phyloP scores from a whole-genome alignment of 768 basidiomycete species.

The Hortiboletus campestris region DNA sequence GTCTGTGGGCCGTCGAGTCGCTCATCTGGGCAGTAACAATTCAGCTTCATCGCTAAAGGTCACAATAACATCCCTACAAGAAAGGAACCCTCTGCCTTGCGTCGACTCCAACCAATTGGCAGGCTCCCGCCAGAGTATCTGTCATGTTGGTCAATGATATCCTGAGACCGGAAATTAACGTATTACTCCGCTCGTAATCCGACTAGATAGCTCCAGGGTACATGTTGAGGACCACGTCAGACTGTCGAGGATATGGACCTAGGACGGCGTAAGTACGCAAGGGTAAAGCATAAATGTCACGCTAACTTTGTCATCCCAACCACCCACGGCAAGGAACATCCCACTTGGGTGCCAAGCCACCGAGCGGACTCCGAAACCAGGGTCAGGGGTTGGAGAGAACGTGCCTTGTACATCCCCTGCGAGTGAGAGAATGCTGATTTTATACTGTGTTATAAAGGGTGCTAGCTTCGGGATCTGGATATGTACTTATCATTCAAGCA shows the following conservation, averaged over 20 bases:
- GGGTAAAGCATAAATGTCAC: neutral
- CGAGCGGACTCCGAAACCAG: slow-evolving; percentile 77
- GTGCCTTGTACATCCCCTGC: slow-evolving; percentile 61
- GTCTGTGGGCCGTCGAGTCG: slow-evolving; percentile 56
- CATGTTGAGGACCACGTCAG: slow-evolving; percentile 70
- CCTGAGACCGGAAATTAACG: slow-evolving; percentile 24
- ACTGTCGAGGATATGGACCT: slow-evolving; percentile 77
- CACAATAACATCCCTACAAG: slow-evolving; percentile 52
- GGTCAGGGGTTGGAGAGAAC: slow-evolving; percentile 72
- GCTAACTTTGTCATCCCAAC: slow-evolving; percentile 85
- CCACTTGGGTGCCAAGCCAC: slow-evolving; percentile 88
- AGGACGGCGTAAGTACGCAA: slow-evolving; percentile 2
- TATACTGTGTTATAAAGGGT: slow-evolving; percentile 53
- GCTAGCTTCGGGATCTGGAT: neutral
- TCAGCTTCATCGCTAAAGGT: neutral
- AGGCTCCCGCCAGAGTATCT: slow-evolving; percentile 89
- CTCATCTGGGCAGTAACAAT: slow-evolving; percentile 49
- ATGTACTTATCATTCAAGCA: neutral
- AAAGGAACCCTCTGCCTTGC: slow-evolving; percentile 81
- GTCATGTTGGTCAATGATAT: slow-evolving; percentile 6
- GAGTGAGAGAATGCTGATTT: slow-evolving; percentile 66
- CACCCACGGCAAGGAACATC: slow-evolving; percentile 74
- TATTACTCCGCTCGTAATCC: slow-evolving; percentile 57
- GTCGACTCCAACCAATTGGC: slow-evolving; percentile 80
- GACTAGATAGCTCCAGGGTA: slow-evolving; percentile 59